Conservation (phyloP, 176 grass and related monocot genomes). For the Bonia amplexicaulis region DNA sequence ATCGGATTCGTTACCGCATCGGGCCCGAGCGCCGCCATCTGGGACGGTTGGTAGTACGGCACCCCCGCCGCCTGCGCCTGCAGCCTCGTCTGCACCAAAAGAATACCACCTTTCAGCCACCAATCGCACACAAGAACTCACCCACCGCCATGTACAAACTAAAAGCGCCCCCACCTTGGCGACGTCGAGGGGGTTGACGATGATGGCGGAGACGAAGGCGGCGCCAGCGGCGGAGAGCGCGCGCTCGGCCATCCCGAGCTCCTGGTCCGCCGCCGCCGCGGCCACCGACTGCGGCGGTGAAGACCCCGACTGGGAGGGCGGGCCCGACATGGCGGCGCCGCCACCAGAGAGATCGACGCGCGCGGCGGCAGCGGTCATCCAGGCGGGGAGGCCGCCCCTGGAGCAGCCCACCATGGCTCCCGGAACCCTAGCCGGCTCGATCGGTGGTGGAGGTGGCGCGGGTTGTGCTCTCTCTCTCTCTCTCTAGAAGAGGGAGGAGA, state of each 20-base stretch:
- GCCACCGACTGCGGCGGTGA: neutral
- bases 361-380: conserved; percentile 76
- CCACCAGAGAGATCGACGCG: conserved; percentile 62
- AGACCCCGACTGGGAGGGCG: neutral
- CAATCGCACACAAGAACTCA: neutral
- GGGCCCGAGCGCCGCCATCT: conserved; percentile 59
- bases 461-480: neutral
- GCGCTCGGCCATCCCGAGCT: conserved; percentile 61
- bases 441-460: neutral
- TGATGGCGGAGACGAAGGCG: conserved; percentile 76
- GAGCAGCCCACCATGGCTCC: conserved; percentile 55
- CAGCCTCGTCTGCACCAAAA: conserved; percentile 67
- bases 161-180: conserved; percentile 52
- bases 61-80: conserved; percentile 95
- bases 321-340: neutral
- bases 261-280: neutral
- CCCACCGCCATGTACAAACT: neutral
- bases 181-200: conserved; percentile 93
- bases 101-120: neutral
- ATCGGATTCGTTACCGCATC: conserved; percentile 52
- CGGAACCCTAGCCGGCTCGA: conserved; percentile 17
- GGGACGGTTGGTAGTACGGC: conserved; percentile 55
- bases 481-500: neutral
- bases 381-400: conserved; percentile 53
- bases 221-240: conserved; percentile 74